A percentile compares a stretch with the other conserved stretches of the same genome.
Evolutionary conservation across 768 basidiomycete genomes (phyloP).

Genomic region (Mycena olivaceomarginata): DNA sequence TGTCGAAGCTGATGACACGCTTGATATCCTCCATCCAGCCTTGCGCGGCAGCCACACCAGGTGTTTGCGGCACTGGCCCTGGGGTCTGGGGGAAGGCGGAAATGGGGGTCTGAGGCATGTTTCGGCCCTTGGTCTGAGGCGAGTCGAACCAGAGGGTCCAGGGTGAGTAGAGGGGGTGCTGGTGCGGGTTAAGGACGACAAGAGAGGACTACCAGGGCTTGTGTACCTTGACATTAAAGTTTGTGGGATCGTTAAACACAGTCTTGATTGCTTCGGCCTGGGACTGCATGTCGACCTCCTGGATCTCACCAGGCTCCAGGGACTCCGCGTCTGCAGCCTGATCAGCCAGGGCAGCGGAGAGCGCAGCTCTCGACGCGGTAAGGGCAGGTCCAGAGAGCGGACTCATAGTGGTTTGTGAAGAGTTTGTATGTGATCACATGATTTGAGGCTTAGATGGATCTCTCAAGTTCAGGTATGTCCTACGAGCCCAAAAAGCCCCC

Average conservation of each 20-base stretch:
- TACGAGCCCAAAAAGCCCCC: too few species aligned
- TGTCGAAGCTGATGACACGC: conserved; percentile 95
- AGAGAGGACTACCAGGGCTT: conserved; percentile 22
- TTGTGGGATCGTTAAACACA: conserved; percentile 93
- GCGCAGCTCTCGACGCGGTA: conserved; percentile 88
- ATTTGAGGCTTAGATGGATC: background rate
- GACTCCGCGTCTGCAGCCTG: conserved; percentile 65
- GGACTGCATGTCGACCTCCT: conserved; percentile 90
- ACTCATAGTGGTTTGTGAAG: conserved; percentile 49
- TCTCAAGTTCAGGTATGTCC: too few species aligned
- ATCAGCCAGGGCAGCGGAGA: conserved; percentile 83
- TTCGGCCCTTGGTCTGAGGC: conserved; percentile 91
- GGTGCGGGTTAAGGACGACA: conserved; percentile 23
- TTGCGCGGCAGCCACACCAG: conserved; percentile 82
- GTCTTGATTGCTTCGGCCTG: conserved; percentile 92
- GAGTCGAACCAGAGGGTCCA: conserved; percentile 99
- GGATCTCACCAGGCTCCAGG: conserved; percentile 88
- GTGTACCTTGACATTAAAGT: conserved; percentile 96
- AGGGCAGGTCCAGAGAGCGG: conserved; percentile 76
- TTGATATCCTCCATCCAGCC: conserved; percentile 99
- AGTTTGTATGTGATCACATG: conserved; percentile 46
- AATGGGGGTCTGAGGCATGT: conserved; percentile 89
- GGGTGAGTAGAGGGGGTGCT: conserved; percentile 96
- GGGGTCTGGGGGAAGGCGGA: conserved; percentile 88
- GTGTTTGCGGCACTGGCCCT: conserved; percentile 79